These are phyloP conservation scores for Hyphodiscus sp. DNA, from an alignment of 2,329 filamentous ascomycete species.

Conservation along the genomic window DNA sequence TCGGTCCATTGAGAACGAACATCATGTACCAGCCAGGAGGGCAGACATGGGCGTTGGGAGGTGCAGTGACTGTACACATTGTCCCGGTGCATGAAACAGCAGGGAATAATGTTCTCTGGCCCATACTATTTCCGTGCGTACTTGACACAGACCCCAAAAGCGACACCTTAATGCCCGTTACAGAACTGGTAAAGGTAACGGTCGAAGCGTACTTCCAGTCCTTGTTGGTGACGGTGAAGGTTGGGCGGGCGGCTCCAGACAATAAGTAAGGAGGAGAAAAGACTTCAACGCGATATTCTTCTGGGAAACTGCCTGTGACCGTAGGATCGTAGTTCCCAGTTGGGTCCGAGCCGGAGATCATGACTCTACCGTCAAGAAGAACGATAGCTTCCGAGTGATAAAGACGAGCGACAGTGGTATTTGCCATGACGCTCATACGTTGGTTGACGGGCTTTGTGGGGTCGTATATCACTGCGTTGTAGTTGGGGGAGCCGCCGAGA, in stretches of 20 bases:
- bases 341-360: slow-evolving; percentile 52
- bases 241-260: slow-evolving; percentile 42
- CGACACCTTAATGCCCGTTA: not conserved
- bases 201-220: slow-evolving; percentile 41
- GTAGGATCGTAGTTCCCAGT: not conserved
- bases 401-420: slow-evolving; percentile 55
- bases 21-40: slow-evolving; percentile 60
- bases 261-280: slow-evolving; percentile 57
- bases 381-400: slow-evolving; percentile 61
- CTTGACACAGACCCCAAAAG: not conserved
- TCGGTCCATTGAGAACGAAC: slow-evolving; percentile 54
- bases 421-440: slow-evolving; percentile 57
- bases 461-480: slow-evolving; percentile 57
- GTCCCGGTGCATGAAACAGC: slow-evolving; percentile 42
- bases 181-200: slow-evolving; percentile 4
- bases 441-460: slow-evolving; percentile 45
- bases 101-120: slow-evolving; percentile 57
- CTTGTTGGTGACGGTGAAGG: slow-evolving; percentile 42
- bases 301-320: slow-evolving; percentile 2
- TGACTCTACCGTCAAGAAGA: slow-evolving; percentile 55
- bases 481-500: slow-evolving; percentile 49
- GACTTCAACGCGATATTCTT: slow-evolving; percentile 57
- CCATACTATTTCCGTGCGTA: slow-evolving; percentile 38
- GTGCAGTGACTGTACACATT: slow-evolving; percentile 49
- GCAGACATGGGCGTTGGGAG: slow-evolving; percentile 46